These are phyloP conservation scores for Bonia amplexicaulis DNA, from an alignment of 176 grass and related monocot species.

Conservation along the genomic window DNA sequence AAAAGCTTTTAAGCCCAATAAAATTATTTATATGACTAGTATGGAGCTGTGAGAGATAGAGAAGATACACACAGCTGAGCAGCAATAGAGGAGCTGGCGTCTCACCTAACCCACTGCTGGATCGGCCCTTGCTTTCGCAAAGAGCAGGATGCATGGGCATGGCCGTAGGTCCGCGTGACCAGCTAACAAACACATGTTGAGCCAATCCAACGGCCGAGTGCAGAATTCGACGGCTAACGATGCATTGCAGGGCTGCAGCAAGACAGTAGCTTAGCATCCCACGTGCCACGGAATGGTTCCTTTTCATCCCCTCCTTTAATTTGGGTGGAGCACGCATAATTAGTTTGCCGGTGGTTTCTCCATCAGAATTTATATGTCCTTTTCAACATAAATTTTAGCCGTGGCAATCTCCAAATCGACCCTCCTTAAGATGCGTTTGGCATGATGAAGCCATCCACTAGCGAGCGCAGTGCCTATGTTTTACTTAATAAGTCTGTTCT, in stretches of 20 bases:
- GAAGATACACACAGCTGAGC: no score
- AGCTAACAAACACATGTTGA: neutral
- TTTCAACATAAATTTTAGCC: neutral
- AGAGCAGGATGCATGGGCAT: neutral
- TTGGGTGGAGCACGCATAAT: neutral
- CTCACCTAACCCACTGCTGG: no score
- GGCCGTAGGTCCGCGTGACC: neutral
- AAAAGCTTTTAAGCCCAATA: no score
- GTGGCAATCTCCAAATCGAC: neutral
- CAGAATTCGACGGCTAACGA: neutral
- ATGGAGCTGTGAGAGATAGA: no score
- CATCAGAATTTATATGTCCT: neutral
- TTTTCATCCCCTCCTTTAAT: conserved; percentile 3
- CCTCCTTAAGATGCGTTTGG: neutral
- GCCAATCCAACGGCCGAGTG: neutral
- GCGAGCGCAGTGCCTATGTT: neutral
- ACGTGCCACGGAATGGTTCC: neutral
- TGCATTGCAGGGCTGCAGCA: neutral
- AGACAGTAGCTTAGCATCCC: neutral
- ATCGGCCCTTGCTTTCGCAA: neutral
- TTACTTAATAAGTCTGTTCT: neutral
- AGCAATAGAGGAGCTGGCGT: no score
- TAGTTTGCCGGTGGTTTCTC: neutral
- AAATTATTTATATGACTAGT: no score
- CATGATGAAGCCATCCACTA: neutral